Evolutionary conservation across 2,329 filamentous ascomycete species (phyloP), one percentile per base, ranked within the genome.

Genomic region (Fusarium mexicanum): DNA sequence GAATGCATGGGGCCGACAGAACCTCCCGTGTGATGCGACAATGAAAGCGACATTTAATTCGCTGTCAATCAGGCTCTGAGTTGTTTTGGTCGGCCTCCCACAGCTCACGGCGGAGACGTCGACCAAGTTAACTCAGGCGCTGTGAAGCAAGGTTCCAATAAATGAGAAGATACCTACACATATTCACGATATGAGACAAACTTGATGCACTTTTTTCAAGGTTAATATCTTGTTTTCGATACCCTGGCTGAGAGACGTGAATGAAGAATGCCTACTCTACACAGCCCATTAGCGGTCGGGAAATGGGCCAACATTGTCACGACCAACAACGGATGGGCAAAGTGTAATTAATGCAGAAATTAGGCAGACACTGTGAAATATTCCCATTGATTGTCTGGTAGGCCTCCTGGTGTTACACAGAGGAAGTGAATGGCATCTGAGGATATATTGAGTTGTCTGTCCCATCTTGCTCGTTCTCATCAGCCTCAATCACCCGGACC

Each of bases 51-150:
- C 13, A 11, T 44, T 33, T 64, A 12, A 76, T 78, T 78, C 57
- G 75, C 53, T 61, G 13, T 35, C 37, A 58, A 66, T 22, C 57
- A 74, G 58, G 67, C 68, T 61, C 41, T 50, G 58, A 2, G 43
- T 46, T 47, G 46, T 51, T 12, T 37, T 63, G 73, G 67, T 46
- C 50, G 76, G 76, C 76, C 76, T 78, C 76, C 76, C 14, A 44
- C 67, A 73, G 69, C 17, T 22, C 31, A 43, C 8, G 11, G 37
- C 51, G 20, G 38, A 24, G 18, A 31, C n/a, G 6, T 29, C 13
- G 3, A 26, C 8, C n/a, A 22, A 46, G 13, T 38, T 11, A 20
- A 26, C 24, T 58, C 40, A 3, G 6, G 43, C 2, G 9, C 33
- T 37, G 11, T 26, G 29, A 41, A 14, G 6, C 14, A 48, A 48